Percentiles rank a stretch among this genome's conserved stretches.
These are phyloP conservation scores for Cicer chorassanicum DNA, from an alignment of 306 rosid genomes.

Conservation along the genomic window DNA sequence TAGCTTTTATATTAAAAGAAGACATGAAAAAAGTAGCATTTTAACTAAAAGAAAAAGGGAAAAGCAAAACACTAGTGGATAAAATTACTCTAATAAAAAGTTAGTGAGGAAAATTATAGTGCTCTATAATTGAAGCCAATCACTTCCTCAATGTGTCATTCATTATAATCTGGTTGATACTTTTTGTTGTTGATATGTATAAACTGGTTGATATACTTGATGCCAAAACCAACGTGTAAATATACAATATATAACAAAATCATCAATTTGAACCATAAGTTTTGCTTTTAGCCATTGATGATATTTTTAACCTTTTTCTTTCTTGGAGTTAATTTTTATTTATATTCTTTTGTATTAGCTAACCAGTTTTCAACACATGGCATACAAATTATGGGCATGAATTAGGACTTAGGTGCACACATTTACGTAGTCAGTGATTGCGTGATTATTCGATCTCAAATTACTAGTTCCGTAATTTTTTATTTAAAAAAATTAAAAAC, in stretches of 20 bases:
- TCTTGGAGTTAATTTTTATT: slow-evolving; percentile 28
- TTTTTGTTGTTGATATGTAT: background rate
- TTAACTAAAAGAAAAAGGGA: slow-evolving; percentile 10
- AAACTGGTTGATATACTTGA: background rate
- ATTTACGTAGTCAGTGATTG: too few species aligned
- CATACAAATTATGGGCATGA: background rate
- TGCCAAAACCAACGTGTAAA: slow-evolving; percentile 30
- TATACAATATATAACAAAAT: background rate
- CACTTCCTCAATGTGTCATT: slow-evolving; percentile 4
- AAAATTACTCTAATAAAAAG: slow-evolving; percentile 37
- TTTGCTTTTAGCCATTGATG: slow-evolving; percentile 15
- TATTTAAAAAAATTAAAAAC: too few species aligned
- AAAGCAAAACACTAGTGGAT: background rate
- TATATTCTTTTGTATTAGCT: background rate
- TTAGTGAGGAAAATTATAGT: slow-evolving; percentile 14
- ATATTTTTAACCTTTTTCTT: slow-evolving; percentile 37
- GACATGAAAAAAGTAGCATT: slow-evolving; percentile 26
- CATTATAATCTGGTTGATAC: background rate
- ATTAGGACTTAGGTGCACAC: too few species aligned
- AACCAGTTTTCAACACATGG: background rate
- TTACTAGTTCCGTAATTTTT: too few species aligned
- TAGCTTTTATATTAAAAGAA: slow-evolving; percentile 32
- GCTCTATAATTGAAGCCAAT: slow-evolving; percentile 42
- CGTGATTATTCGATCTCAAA: too few species aligned
- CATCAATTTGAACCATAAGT: background rate